These are phyloP conservation scores for Taphrina confusa DNA, from an alignment of 1,139 yeast species.

Conservation along the genomic window DNA sequence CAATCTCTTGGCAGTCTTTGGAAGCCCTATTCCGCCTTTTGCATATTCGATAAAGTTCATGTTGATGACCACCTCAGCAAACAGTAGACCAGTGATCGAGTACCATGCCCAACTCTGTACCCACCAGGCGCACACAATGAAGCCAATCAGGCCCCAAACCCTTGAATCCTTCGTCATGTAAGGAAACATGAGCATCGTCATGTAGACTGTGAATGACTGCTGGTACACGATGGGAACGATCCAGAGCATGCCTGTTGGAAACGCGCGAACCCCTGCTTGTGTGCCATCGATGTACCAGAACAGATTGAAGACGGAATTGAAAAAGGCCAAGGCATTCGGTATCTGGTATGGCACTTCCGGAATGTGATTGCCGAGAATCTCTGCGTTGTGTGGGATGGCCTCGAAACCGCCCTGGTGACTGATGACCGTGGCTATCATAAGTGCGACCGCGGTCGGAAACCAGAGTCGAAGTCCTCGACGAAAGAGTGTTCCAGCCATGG, in stretches of 20 bases:
- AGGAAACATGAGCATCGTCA: constrained; percentile 32
- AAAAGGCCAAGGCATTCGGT: constrained; percentile 25
- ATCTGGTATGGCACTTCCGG: constrained; percentile 30
- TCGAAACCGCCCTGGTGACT: constrained; percentile 22
- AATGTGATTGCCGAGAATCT: constrained; percentile 14
- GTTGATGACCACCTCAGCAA: constrained; percentile 23
- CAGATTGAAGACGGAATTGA: constrained; percentile 32
- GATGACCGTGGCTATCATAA: constrained; percentile 21
- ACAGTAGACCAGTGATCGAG: constrained; percentile 22
- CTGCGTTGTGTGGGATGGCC: constrained; percentile 11
- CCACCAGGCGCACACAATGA: constrained; percentile 26
- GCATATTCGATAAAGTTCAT: constrained; percentile 28
- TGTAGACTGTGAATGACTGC: constrained; percentile 32
- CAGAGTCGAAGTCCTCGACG: constrained; percentile 29
- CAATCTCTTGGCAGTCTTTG: constrained; percentile 4
- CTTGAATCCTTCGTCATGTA: constrained; percentile 15
- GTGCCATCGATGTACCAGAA: constrained; percentile 30
- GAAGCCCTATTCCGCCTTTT: constrained; percentile 9
- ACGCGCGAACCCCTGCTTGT: constrained; percentile 32
- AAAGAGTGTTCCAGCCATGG: constrained; percentile 33
- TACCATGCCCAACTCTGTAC: constrained; percentile 33
- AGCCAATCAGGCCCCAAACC: constrained; percentile 15
- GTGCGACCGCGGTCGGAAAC: constrained; percentile 31
- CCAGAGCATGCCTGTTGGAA: constrained; percentile 32
- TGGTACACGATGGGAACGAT: constrained; percentile 28